phyloP scores from a whole-genome alignment of 169 alveolate genomes.

The Plasmodium blacklocki region DNA sequence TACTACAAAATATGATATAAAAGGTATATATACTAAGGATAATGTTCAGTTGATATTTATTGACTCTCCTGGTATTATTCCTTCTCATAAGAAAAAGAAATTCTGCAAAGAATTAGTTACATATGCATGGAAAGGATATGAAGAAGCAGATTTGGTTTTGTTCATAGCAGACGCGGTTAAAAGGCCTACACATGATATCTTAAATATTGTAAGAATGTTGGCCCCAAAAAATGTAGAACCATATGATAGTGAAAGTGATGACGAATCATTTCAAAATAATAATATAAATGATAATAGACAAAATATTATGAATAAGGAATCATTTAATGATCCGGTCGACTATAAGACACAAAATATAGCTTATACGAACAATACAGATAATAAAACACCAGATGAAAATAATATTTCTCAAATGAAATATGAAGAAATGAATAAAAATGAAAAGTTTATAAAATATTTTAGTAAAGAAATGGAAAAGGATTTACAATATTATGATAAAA shows the following conservation, averaged over 20 bases:
- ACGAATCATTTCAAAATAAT: not conserved
- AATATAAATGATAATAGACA: not conserved
- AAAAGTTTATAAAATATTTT: constrained; percentile 36
- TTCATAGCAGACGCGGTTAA: constrained; percentile 88
- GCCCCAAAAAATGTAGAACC: constrained; percentile 79
- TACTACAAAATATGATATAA: constrained; percentile 87
- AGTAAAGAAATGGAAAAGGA: constrained; percentile 50
- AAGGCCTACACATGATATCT: constrained; percentile 86
- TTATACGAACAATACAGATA: not conserved
- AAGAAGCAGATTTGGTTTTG: constrained; percentile 89
- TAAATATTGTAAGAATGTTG: constrained; percentile 81
- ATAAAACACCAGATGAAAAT: not conserved
- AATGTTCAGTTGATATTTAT: constrained; percentile 87
- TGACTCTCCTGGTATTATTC: constrained; percentile 91
- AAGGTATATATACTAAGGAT: constrained; percentile 83
- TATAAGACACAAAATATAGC: not conserved
- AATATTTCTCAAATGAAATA: not conserved
- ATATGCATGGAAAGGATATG: constrained; percentile 91
- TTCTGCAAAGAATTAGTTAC: constrained; percentile 87
- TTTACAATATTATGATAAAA: constrained; percentile 42
- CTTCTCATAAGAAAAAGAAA: constrained; percentile 86
- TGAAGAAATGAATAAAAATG: constrained; percentile 3
- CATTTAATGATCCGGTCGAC: not conserved
- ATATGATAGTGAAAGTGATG: constrained; percentile 63
- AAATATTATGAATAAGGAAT: not conserved